phyloP scores from a whole-genome alignment of 768 basidiomycete species.

The Symmetrospora coprosmae region DNA sequence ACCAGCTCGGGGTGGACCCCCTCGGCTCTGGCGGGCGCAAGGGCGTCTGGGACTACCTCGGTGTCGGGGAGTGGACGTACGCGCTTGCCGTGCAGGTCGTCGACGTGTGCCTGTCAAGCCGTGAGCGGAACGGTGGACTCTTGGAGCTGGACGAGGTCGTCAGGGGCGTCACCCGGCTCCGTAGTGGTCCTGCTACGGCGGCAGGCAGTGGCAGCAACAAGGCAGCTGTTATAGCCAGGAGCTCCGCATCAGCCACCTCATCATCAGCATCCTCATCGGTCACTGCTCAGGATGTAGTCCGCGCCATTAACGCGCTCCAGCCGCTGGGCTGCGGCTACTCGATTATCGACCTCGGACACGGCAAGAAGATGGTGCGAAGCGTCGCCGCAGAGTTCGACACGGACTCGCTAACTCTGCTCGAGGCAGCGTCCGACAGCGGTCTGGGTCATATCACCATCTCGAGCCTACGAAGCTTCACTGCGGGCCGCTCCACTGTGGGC shows the following conservation, averaged over 20 bases:
- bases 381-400: conserved; percentile 81
- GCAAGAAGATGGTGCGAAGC: conserved; percentile 63
- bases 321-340: conserved; percentile 87
- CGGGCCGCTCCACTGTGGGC: conserved; percentile 41
- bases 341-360: conserved; percentile 59
- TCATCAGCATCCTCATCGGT: conserved; percentile 46
- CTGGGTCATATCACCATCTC: conserved; percentile 25
- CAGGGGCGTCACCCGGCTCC: conserved; percentile 57
- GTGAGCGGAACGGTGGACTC: conserved; percentile 65
- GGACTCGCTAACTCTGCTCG: conserved; percentile 62
- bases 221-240: not conserved
- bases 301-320: conserved; percentile 58
- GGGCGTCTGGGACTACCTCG: conserved; percentile 79
- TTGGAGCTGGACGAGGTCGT: conserved; percentile 78
- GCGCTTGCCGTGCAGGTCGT: conserved; percentile 65
- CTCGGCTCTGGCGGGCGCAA: conserved; percentile 39
- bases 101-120: conserved; percentile 39
- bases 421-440: conserved; percentile 43
- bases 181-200: no score
- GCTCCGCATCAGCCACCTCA: conserved; percentile 30
- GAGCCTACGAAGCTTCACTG: conserved; percentile 18
- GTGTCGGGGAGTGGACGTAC: conserved; percentile 85
- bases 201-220: not conserved
- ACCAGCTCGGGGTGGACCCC: conserved; percentile 85
- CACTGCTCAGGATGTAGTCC: conserved; percentile 51